A percentile compares a stretch with the other conserved stretches of the same genome.
phyloP scores from a whole-genome alignment of 495 filamentous ascomycete genomes.

The Aeminium ludgeri region DNA sequence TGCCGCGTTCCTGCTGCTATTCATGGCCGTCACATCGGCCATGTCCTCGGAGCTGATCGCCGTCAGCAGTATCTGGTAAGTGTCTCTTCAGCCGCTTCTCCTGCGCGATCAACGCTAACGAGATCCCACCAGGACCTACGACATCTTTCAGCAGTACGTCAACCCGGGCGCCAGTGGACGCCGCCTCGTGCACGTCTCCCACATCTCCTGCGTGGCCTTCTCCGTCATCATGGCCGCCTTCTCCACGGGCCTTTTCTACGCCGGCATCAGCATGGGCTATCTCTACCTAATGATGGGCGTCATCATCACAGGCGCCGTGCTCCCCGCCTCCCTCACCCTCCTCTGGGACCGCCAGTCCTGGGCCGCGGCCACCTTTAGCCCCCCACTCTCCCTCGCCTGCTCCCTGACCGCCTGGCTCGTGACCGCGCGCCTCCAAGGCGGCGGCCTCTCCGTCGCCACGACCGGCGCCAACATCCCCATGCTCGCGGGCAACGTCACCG shows the following conservation, averaged over 20 bases:
- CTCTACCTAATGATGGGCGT: constrained; percentile 85
- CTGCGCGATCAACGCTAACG: no score
- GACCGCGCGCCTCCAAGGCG: constrained; percentile 63
- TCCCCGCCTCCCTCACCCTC: constrained; percentile 66
- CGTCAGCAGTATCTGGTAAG: constrained; percentile 77
- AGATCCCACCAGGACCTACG: no score
- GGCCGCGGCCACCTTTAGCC: constrained; percentile 57
- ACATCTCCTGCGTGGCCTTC: constrained; percentile 57
- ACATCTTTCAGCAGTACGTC: constrained; percentile 49
- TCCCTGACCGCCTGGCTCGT: constrained; percentile 82
- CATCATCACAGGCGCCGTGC: constrained; percentile 54
- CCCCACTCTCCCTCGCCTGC: constrained; percentile 58
- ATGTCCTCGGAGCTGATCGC: constrained; percentile 83
- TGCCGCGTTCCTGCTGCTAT: constrained; percentile 69
- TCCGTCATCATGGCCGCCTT: constrained; percentile 75
- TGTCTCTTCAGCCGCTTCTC: no score
- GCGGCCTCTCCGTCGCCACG: constrained; percentile 51
- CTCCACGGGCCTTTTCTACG: constrained; percentile 60
- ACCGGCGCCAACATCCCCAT: constrained; percentile 78
- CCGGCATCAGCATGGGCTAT: constrained; percentile 48
- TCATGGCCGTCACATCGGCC: constrained; percentile 91
- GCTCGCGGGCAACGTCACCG: constrained; percentile 72
- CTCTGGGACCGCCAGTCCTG: constrained; percentile 74
- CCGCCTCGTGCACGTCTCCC: constrained; percentile 72
- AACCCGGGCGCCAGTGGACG: constrained; percentile 44